Evolutionary conservation across 495 filamentous ascomycete species (phyloP), one percentile per base, ranked within the genome.

Genomic region (Gamarada debralockiae): DNA sequence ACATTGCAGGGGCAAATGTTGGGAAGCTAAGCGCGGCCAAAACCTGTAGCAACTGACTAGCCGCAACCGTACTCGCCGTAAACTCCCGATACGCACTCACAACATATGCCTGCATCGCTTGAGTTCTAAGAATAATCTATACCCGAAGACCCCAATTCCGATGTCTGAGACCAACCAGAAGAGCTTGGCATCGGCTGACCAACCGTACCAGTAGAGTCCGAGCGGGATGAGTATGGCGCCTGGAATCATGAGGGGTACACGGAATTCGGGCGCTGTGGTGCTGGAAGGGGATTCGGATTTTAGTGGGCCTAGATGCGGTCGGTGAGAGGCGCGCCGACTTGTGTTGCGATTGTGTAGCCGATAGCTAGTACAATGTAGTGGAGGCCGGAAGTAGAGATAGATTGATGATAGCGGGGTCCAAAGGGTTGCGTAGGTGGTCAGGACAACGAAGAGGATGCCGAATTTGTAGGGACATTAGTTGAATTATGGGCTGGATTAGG

Each of bases 51-150:
- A 96, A 86, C 39, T 77, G 83, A 63, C 95, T 95, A 18, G 90
- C 90, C 20, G 91, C 90, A 53, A 95, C 71, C 5, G 90, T 90
- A 46, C 81, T 87, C 22, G 92, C 92, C 23, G 90, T 88, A 69
- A 90, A 95, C 20, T 82, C 69, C 6, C 89, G 88, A 65, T 92
- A 92, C 14, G 83, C 84, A 66, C 95, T 91, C 25, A 97, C 90
- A 48, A 96, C 72, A 69, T 96, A 96, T 20, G 89, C 93, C 67
- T 95, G 80, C 33, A 84, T 79, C 53, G 82, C 83, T 66, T 88
- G 84, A 61, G 83, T 86, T 0, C 73, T 68, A 3, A 85, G 69
- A 46, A 87, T 86, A 9, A 71, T 76, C 85, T 84, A 8, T 70
- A 65, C 10, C 68, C 64, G 50, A 88, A 84, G 7, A 89, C 56